These are phyloP conservation scores for Baorangia bicolor DNA, from an alignment of 768 basidiomycete species.

Conservation along the genomic window DNA sequence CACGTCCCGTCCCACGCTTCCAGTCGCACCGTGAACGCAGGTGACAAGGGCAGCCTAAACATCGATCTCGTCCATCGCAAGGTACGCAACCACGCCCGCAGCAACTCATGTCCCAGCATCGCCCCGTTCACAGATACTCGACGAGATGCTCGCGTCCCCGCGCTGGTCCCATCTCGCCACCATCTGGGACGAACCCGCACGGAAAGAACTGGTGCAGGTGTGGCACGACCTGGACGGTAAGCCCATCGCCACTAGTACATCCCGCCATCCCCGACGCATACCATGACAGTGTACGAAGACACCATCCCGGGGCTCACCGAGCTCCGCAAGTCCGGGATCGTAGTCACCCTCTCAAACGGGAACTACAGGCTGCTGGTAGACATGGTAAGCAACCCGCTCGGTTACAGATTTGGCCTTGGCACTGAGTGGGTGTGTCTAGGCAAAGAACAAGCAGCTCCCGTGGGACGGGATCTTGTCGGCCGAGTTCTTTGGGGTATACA, in stretches of 20 bases:
- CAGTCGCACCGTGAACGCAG: slow-evolving; percentile 45
- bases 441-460: slow-evolving; percentile 58
- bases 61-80: slow-evolving; percentile 58
- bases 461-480: slow-evolving; percentile 65
- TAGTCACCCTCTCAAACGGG: slow-evolving; percentile 62
- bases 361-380: slow-evolving; percentile 60
- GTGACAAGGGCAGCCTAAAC: slow-evolving; percentile 47
- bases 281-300: slow-evolving; percentile 56
- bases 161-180: slow-evolving; percentile 52
- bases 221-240: slow-evolving; percentile 64
- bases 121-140: too few species aligned
- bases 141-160: slow-evolving; percentile 47
- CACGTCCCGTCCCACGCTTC: too few species aligned
- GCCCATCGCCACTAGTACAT: background rate
- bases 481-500: slow-evolving; percentile 60
- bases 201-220: slow-evolving; percentile 44
- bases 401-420: too few species aligned
- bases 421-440: too few species aligned
- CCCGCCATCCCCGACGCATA: slow-evolving; percentile 33
- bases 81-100: too few species aligned
- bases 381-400: slow-evolving; percentile 42
- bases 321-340: slow-evolving; percentile 50
- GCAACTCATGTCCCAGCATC: too few species aligned
- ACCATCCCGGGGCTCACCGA: slow-evolving; percentile 45
- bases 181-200: slow-evolving; percentile 43